These are phyloP conservation scores for Tirmania nivea DNA, from an alignment of 495 filamentous ascomycete genomes.

Conservation along the genomic window DNA sequence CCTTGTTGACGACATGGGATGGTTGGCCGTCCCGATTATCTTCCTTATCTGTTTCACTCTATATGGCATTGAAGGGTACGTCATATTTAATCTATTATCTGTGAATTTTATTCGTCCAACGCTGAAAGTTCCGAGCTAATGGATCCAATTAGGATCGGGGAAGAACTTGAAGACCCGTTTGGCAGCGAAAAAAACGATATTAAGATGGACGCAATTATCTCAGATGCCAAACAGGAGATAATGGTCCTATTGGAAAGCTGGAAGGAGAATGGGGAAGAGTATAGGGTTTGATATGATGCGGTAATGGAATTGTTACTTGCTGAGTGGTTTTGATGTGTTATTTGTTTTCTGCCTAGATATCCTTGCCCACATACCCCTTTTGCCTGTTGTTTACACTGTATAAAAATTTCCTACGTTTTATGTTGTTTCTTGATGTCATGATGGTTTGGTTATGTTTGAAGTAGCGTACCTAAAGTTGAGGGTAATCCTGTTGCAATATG, in stretches of 20 bases:
- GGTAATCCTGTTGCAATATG: too few relatives aligned
- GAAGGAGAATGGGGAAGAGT: slow-evolving; percentile 23
- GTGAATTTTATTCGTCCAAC: too few relatives aligned
- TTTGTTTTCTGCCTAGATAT: too few relatives aligned
- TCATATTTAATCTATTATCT: background rate
- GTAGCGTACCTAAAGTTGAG: too few relatives aligned
- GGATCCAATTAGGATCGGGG: slow-evolving; percentile 31
- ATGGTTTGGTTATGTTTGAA: too few relatives aligned
- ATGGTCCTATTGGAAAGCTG: slow-evolving; percentile 43
- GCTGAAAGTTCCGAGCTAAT: background rate
- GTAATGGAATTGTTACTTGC: too few relatives aligned
- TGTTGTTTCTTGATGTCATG: too few relatives aligned
- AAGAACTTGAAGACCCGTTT: slow-evolving; percentile 55
- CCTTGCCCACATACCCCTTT: too few relatives aligned
- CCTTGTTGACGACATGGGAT: slow-evolving; percentile 47
- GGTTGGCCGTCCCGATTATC: slow-evolving; percentile 47
- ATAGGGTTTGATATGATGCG: background rate
- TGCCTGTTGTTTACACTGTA: too few relatives aligned
- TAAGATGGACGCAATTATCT: slow-evolving; percentile 54
- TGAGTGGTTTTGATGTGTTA: too few relatives aligned
- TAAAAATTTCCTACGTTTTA: too few relatives aligned
- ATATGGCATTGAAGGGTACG: slow-evolving; percentile 41
- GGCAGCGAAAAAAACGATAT: slow-evolving; percentile 57
- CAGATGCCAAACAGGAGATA: slow-evolving; percentile 43
- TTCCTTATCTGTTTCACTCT: slow-evolving; percentile 49